Percentiles rank a stretch among this genome's conserved stretches.
These are phyloP conservation scores for Cladosporium oxysporum DNA, from an alignment of 2,329 filamentous ascomycete species.

Conservation along the genomic window DNA sequence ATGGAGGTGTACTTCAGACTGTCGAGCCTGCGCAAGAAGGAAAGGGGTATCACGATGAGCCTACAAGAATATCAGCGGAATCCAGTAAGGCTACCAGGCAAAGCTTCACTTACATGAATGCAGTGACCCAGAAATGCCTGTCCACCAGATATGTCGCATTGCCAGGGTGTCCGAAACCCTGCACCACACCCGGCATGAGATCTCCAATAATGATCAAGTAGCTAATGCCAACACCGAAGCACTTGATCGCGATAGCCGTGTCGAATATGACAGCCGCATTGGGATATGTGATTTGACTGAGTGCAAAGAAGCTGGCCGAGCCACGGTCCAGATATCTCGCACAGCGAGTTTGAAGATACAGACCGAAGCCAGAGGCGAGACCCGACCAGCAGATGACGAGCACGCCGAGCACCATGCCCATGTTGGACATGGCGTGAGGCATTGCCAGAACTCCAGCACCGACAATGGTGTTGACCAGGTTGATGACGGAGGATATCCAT, in stretches of 20 bases:
- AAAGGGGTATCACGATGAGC: slow-evolving; percentile 90
- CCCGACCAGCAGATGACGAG: slow-evolving; percentile 91
- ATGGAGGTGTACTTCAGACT: slow-evolving; percentile 97
- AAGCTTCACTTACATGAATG: slow-evolving; percentile 70
- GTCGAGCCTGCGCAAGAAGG: slow-evolving; percentile 86
- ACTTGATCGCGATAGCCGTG: slow-evolving; percentile 93
- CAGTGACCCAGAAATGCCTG: slow-evolving; percentile 95
- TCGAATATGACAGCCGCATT: slow-evolving; percentile 96
- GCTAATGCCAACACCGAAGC: slow-evolving; percentile 94
- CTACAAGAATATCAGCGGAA: slow-evolving; percentile 41
- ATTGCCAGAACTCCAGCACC: slow-evolving; percentile 92
- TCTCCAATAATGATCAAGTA: slow-evolving; percentile 99
- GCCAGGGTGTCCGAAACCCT: slow-evolving; percentile 70
- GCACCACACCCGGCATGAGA: slow-evolving; percentile 91
- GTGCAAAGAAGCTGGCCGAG: slow-evolving; percentile 87
- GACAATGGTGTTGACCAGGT: slow-evolving; percentile 94
- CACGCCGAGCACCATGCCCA: slow-evolving; percentile 84
- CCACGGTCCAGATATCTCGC: slow-evolving; percentile 90
- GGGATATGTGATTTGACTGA: slow-evolving; percentile 95
- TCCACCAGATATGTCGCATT: slow-evolving; percentile 76
- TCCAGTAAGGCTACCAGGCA: background rate
- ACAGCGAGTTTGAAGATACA: slow-evolving; percentile 93
- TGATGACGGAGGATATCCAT: slow-evolving; percentile 89
- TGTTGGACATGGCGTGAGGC: slow-evolving; percentile 93
- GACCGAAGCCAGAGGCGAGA: slow-evolving; percentile 81